These are phyloP conservation scores for Phellinidium pouzarii DNA, from an alignment of 1,284 basidiomycete species.

Conservation along the genomic window DNA sequence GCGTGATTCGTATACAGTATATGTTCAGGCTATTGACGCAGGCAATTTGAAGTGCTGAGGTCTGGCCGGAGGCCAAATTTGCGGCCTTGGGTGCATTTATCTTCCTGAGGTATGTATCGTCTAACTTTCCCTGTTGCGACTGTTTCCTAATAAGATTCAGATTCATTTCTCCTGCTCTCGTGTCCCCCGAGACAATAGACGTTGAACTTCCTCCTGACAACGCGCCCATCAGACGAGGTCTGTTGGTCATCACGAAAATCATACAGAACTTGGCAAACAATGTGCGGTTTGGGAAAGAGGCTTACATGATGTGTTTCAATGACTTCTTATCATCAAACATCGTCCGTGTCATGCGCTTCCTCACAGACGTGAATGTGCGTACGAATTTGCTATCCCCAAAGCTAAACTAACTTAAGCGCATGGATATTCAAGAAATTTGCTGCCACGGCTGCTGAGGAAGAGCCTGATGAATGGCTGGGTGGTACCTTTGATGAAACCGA, in stretches of 20 bases:
- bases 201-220: conserved; percentile 67
- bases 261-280: conserved; percentile 92
- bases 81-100: conserved; percentile 88
- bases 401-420: background rate
- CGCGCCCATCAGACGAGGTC: conserved; percentile 58
- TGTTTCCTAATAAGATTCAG: conserved; percentile 29
- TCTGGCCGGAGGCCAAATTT: conserved; percentile 81
- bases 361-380: conserved; percentile 74
- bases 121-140: background rate
- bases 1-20: conserved; percentile 28
- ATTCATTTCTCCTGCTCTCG: conserved; percentile 81
- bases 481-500: conserved; percentile 76
- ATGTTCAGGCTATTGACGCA: conserved; percentile 11
- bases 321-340: conserved; percentile 75
- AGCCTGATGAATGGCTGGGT: conserved; percentile 65
- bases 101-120: conserved; percentile 75
- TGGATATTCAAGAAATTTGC: conserved; percentile 44
- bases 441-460: conserved; percentile 42
- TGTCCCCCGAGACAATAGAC: conserved; percentile 80
- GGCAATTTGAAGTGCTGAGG: conserved; percentile 38
- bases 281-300: conserved; percentile 84
- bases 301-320: conserved; percentile 79
- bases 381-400: conserved; percentile 12
- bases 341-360: conserved; percentile 72
- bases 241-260: conserved; percentile 85